Evolutionary conservation across 2,329 filamentous ascomycete genomes (phyloP).

Genomic region (Phoma sp.): DNA sequence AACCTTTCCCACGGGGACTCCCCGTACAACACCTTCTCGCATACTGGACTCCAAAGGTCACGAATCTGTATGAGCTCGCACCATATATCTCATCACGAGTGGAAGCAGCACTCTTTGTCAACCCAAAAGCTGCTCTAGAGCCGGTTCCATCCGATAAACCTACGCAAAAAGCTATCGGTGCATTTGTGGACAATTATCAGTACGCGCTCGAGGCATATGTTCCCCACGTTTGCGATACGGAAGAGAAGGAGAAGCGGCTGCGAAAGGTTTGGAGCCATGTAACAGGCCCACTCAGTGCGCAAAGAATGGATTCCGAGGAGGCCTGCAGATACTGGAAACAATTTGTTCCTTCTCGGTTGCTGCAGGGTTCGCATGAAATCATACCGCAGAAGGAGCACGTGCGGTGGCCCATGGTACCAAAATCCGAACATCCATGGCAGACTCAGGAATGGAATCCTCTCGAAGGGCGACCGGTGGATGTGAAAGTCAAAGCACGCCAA

Average conservation of each 20-base stretch:
- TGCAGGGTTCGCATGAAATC: not conserved
- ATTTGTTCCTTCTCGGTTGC: not conserved
- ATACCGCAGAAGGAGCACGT: not conserved
- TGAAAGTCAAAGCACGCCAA: conserved; percentile 13
- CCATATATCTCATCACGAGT: conserved; percentile 40
- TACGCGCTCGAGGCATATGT: conserved; percentile 38
- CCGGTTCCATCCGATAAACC: conserved; percentile 33
- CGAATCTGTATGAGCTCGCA: conserved; percentile 17
- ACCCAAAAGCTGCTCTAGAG: conserved; percentile 24
- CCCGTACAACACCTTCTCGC: conserved; percentile 42
- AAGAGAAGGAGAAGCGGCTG: conserved; percentile 24
- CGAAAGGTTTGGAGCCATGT: conserved; percentile 40
- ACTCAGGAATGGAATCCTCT: conserved; percentile 39
- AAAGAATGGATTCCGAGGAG: conserved; percentile 39
- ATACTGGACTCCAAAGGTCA: conserved; percentile 17
- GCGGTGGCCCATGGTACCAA: conserved; percentile 28
- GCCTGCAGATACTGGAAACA: conserved; percentile 39
- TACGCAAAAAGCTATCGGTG: conserved; percentile 34
- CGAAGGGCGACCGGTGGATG: conserved; percentile 7
- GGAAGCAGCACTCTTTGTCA: conserved; percentile 27
- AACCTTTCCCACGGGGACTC: conserved; percentile 44
- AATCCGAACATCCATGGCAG: conserved; percentile 19
- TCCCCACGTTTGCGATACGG: conserved; percentile 8
- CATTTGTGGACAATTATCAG: conserved; percentile 45
- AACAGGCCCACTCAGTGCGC: conserved; percentile 32